phyloP scores from a whole-genome alignment of 805 yeast species.

The Schwanniomyces occidentalis region DNA sequence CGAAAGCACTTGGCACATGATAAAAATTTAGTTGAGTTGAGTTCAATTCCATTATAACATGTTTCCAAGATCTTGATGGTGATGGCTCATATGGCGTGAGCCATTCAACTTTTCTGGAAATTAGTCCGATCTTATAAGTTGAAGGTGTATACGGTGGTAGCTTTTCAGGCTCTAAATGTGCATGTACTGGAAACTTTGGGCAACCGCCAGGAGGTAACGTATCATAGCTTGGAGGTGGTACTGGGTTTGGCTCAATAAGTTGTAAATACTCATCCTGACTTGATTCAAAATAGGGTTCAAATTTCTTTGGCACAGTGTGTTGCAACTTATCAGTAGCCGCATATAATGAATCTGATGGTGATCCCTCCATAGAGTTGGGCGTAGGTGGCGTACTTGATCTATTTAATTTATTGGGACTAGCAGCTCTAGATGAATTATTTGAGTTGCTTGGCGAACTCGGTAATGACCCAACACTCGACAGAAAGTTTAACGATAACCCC shows the following conservation, averaged over 20 bases:
- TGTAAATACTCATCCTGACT: constrained; percentile 25
- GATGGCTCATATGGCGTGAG: constrained; percentile 74
- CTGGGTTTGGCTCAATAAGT: constrained; percentile 40
- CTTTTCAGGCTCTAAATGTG: constrained; percentile 28
- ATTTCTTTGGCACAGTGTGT: neutral
- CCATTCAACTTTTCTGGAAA: constrained; percentile 73
- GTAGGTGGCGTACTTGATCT: constrained; percentile 7
- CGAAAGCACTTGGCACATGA: constrained; percentile 33
- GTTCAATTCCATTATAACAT: constrained; percentile 69
- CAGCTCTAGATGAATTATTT: constrained; percentile 6
- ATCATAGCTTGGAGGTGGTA: constrained; percentile 37
- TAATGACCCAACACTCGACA: too few species aligned
- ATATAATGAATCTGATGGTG: neutral
- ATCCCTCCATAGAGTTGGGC: constrained; percentile 2
- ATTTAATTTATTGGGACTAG: constrained; percentile 6
- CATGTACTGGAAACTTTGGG: constrained; percentile 34
- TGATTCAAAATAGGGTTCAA: constrained; percentile 1
- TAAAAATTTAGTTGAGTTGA: constrained; percentile 84
- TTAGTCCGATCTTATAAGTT: constrained; percentile 55
- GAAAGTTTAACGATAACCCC: too few species aligned
- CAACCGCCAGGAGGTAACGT: constrained; percentile 46
- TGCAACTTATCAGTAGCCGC: neutral
- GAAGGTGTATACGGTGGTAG: constrained; percentile 73
- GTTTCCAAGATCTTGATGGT: constrained; percentile 67
- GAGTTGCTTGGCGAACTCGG: too few species aligned